These are phyloP conservation scores for Volvariella surrecta DNA, from an alignment of 1,284 basidiomycete species.

Conservation along the genomic window DNA sequence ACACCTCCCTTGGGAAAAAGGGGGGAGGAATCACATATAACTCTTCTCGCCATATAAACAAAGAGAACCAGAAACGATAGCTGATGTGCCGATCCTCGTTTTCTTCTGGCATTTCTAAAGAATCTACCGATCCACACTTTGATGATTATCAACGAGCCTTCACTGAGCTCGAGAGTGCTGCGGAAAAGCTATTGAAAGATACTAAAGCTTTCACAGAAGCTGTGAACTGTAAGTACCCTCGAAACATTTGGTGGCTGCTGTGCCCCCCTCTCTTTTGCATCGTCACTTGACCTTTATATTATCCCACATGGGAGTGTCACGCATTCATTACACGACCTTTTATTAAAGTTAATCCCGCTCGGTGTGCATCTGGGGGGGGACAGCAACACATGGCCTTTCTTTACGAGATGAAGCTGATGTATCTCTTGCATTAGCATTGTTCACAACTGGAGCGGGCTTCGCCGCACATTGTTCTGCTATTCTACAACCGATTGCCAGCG, in stretches of 20 bases:
- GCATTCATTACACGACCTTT: conserved; percentile 10
- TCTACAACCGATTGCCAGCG: conserved; percentile 76
- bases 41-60: too few species aligned
- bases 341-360: conserved; percentile 2
- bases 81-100: neutral
- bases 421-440: conserved; percentile 61
- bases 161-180: conserved; percentile 67
- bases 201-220: conserved; percentile 82
- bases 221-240: conserved; percentile 52
- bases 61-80: too few species aligned
- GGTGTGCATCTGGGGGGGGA: neutral
- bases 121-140: conserved; percentile 83
- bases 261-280: too few species aligned
- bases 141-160: conserved; percentile 80
- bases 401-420: neutral
- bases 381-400: too few species aligned
- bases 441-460: conserved; percentile 74
- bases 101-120: conserved; percentile 28
- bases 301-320: too few species aligned
- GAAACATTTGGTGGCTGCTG: neutral
- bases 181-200: conserved; percentile 91
- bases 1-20: too few species aligned
- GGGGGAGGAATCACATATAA: too few species aligned
- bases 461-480: conserved; percentile 70
- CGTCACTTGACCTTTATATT: too few species aligned